Evolutionary conservation across 202 grass and related monocot species (phyloP).

Genomic region (Thinopyrum obtusiflorum): DNA sequence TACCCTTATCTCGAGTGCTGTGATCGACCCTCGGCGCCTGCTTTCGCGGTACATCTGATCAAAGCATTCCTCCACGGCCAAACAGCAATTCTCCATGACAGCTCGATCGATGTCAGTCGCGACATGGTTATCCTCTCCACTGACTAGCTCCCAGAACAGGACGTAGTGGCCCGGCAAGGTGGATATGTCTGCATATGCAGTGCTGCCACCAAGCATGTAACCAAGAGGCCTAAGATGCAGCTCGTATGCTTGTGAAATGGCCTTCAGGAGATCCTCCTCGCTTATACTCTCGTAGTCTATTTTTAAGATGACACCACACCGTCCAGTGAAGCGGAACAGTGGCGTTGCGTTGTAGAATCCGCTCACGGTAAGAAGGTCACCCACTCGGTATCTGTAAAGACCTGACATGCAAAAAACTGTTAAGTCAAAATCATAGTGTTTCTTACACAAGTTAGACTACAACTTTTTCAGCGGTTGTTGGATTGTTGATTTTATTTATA

Average conservation of each 20-base stretch:
- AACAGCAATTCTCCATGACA: slow-evolving; percentile 11
- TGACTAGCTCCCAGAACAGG: slow-evolving; percentile 16
- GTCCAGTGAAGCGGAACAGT: slow-evolving; percentile 6
- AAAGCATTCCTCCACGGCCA: not conserved
- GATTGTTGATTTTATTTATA: no score
- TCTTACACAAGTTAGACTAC: no score
- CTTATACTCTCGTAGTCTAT: not conserved
- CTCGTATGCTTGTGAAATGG: not conserved
- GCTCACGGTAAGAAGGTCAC: slow-evolving; percentile 13
- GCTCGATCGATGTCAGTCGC: not conserved
- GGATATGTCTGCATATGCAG: slow-evolving; percentile 24
- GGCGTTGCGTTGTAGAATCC: slow-evolving; percentile 29
- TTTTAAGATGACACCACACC: slow-evolving; percentile 7
- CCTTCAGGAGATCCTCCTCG: slow-evolving; percentile 24
- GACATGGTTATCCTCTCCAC: not conserved
- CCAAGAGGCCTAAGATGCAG: slow-evolving; percentile 15
- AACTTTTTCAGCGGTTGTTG: no score
- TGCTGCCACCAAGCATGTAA: slow-evolving; percentile 16
- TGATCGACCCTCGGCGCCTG: not conserved
- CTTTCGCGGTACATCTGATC: not conserved
- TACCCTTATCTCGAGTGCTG: slow-evolving; percentile 15
- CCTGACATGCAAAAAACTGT: not conserved
- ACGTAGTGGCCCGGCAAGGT: slow-evolving; percentile 7
- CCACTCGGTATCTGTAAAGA: slow-evolving; percentile 35
- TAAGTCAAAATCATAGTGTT: not conserved